Base-by-base conservation (phyloP, 1,139 yeast genomes). In the Pichia sp. region DNA sequence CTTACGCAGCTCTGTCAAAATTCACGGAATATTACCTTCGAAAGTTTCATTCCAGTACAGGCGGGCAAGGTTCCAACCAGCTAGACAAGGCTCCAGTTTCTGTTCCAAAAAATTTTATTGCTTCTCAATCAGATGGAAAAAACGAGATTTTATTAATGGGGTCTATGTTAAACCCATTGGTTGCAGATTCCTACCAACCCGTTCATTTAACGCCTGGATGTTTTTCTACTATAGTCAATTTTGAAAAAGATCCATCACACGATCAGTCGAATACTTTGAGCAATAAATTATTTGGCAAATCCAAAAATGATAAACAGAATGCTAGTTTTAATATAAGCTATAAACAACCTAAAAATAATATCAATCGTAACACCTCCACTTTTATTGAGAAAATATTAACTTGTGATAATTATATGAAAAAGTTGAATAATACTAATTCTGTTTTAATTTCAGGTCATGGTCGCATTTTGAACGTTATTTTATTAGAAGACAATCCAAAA, bases 201-300 rank as follows among this genome's bases (percentile, higher is more conserved):
- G 76, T 75, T 18, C 76, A 70, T 50, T 57, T 74, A 43, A 75
- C 71, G 33, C 80, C 81, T 0, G 80, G 82, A 0, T 75, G 80
- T 50, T 49, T 72, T 24, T 59, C 46, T 3, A n/a, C 6, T 7
- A 34, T 45, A 13, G 37, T 44, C 6, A 33, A 20, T 11, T 32
- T 41, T 21, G 20, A 31, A 5, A 31, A 36, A 18, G 19, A 31
- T 20, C 6, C 35, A 5, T 11, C 29, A 4, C 10, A 38, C 13
- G 35, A 37, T 4, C 21, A 31, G 4, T 18, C 34, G 4, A 36
- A 33, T 29, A 35, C 27, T 3, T 33, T 43, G 18, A 31, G 45
- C 13, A 43, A 36, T n/a, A 48, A 31, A 20, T 14, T 47, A 16
- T 49, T 49, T 32, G 46, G 44, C 1, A 41, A 37, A 20, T 23